Conservation (phyloP, 169 alveolate genomes). For the Toxoplasma gondii region DNA sequence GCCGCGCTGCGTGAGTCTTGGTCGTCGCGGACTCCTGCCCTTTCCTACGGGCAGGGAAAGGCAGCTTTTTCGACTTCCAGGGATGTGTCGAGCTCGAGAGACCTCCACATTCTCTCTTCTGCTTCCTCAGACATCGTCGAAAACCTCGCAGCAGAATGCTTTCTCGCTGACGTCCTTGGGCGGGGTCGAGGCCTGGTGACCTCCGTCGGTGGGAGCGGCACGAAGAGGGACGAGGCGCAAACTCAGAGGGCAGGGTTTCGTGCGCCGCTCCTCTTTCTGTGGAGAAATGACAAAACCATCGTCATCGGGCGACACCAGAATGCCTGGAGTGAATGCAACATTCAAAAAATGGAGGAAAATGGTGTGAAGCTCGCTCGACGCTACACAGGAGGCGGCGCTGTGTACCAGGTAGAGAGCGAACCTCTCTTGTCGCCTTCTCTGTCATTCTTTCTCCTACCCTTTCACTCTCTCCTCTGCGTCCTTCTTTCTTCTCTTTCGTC, state of each 20-base stretch:
- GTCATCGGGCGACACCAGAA: constrained; percentile 94
- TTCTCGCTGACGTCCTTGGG: not conserved
- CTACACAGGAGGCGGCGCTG: constrained; percentile 97
- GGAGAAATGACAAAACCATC: constrained; percentile 91
- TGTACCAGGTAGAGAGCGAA: constrained; percentile 81
- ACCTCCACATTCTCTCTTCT: not conserved
- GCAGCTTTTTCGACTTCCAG: no score
- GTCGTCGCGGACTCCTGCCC: no score
- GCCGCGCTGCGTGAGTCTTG: no score
- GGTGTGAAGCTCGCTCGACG: constrained; percentile 90
- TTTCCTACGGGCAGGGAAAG: no score
- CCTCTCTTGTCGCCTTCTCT: not conserved
- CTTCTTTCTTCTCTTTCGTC: not conserved
- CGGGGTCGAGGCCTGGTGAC: no score
- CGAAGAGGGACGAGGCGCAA: not conserved
- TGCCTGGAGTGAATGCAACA: constrained; percentile 94
- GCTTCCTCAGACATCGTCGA: not conserved
- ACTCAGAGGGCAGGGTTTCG: not conserved
- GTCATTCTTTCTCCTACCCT: not conserved
- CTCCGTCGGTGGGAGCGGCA: not conserved
- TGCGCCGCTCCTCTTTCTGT: constrained; percentile 87
- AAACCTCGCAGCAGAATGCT: constrained; percentile 18
- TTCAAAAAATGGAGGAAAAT: constrained; percentile 83
- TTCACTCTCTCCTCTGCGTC: not conserved
- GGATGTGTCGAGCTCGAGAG: not conserved